phyloP scores from a whole-genome alignment of 192 early-diverging fungal species.

The Chytriomyces confervae region DNA sequence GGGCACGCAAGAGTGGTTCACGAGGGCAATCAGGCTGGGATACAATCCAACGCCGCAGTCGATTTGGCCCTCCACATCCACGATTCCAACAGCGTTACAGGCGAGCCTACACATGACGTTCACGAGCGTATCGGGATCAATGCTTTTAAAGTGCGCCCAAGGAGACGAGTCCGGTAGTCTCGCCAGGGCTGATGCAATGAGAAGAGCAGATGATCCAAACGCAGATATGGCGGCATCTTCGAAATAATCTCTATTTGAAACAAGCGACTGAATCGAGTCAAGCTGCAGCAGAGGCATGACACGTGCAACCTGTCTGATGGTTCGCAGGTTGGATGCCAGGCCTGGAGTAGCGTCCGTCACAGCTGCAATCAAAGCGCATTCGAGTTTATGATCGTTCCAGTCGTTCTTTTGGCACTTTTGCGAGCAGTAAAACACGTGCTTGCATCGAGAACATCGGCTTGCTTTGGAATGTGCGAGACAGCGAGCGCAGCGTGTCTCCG shows the following conservation, averaged over 20 bases:
- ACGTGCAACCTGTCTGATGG: neutral
- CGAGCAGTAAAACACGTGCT: neutral
- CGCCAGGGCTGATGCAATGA: neutral
- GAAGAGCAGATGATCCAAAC: neutral
- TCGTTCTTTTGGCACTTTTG: neutral
- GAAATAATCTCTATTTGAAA: neutral
- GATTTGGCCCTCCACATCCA: neutral
- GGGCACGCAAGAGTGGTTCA: neutral
- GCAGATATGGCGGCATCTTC: neutral
- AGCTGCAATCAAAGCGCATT: neutral
- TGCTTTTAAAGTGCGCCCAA: too few relatives aligned
- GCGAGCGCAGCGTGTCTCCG: neutral
- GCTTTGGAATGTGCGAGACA: neutral
- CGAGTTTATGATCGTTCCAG: neutral
- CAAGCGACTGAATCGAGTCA: neutral
- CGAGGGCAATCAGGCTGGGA: neutral
- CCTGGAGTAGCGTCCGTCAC: neutral
- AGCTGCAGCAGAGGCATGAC: neutral
- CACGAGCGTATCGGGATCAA: neutral
- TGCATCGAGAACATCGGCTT: neutral
- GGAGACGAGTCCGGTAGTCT: neutral
- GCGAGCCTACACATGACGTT: neutral
- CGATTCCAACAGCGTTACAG: neutral
- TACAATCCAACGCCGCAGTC: constrained; percentile 3
- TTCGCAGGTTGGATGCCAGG: neutral